Evolutionary conservation across 352 stramenopile genomes (phyloP).

Genomic region (Phytopythium sindhum): DNA sequence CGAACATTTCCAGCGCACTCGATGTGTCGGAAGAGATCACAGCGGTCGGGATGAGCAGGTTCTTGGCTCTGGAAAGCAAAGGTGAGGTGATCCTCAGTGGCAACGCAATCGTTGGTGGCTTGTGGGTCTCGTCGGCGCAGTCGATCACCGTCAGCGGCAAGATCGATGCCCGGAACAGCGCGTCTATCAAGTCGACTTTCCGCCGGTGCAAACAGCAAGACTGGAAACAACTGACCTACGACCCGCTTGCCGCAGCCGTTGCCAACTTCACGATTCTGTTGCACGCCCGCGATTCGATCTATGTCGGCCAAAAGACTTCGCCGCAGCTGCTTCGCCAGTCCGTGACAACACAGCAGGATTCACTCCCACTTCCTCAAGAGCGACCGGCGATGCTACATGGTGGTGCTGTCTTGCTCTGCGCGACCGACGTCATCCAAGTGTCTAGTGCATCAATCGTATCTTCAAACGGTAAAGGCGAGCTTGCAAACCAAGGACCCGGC

Average conservation of each 20-base stretch:
- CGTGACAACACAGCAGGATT: conserved; percentile 19
- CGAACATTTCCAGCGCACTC: conserved; percentile 36
- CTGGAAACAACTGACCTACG: conserved; percentile 15
- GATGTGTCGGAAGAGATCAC: background rate
- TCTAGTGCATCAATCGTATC: conserved; percentile 38
- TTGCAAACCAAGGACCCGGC: conserved; percentile 62
- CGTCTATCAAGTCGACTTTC: conserved; percentile 43
- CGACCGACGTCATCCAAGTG: conserved; percentile 43
- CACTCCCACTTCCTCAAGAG: conserved; percentile 9
- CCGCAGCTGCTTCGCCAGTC: conserved; percentile 22
- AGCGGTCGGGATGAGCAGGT: conserved; percentile 16
- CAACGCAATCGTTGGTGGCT: conserved; percentile 34
- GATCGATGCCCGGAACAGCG: conserved; percentile 38
- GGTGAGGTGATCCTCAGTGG: conserved; percentile 53
- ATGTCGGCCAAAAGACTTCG: conserved; percentile 27
- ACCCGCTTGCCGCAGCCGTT: conserved; percentile 7
- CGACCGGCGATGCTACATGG: conserved; percentile 31
- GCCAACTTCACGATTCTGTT: conserved; percentile 69
- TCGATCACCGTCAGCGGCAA: conserved; percentile 48
- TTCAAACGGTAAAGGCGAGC: conserved; percentile 55
- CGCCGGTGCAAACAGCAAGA: conserved; percentile 46
- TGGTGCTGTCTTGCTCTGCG: conserved; percentile 64
- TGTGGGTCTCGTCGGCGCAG: conserved; percentile 48
- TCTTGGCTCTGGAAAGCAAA: conserved; percentile 47
- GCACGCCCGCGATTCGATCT: conserved; percentile 46